Evolutionary conservation across 2,329 filamentous ascomycete species (phyloP).

Genomic region (Plenodomus lindquistii): DNA sequence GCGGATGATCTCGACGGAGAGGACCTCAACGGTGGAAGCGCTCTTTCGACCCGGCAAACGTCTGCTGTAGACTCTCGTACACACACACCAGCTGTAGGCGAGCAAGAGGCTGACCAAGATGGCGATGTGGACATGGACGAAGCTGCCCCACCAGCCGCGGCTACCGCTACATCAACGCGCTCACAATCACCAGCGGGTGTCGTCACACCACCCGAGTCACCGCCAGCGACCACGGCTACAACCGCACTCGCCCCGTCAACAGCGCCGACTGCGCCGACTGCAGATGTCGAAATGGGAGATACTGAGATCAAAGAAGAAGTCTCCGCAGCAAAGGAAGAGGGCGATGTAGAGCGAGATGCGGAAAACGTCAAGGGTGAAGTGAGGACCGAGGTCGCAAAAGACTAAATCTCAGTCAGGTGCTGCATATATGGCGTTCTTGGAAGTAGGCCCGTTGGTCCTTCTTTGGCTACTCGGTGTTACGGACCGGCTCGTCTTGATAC

Average conservation of each 20-base stretch:
- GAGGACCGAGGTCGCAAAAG: slow-evolving; percentile 32
- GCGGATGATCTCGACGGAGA: slow-evolving; percentile 36
- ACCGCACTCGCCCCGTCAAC: slow-evolving; percentile 21
- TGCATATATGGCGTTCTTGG: neutral
- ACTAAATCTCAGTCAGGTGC: slow-evolving; percentile 6
- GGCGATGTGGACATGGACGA: slow-evolving; percentile 45
- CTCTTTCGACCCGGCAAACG: slow-evolving; percentile 30
- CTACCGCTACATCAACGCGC: slow-evolving; percentile 19
- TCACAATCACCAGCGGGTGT: slow-evolving; percentile 38
- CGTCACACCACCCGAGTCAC: slow-evolving; percentile 44
- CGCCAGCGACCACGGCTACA: slow-evolving; percentile 20
- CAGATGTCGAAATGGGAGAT: slow-evolving; percentile 39
- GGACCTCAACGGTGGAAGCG: slow-evolving; percentile 39
- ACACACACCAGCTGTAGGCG: slow-evolving; percentile 31
- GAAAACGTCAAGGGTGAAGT: slow-evolving; percentile 40
- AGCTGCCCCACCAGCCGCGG: slow-evolving; percentile 15
- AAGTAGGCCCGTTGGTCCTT: neutral
- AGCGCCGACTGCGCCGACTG: slow-evolving; percentile 10
- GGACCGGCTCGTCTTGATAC: slow-evolving; percentile 15
- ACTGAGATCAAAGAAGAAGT: slow-evolving; percentile 23
- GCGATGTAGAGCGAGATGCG: slow-evolving; percentile 30
- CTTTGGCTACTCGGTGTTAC: slow-evolving; percentile 19
- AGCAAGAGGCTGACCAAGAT: slow-evolving; percentile 34
- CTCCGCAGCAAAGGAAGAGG: slow-evolving; percentile 28
- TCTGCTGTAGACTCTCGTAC: slow-evolving; percentile 30